Percentiles rank a stretch among this genome's conserved stretches.
phyloP scores from a whole-genome alignment of 2,329 filamentous ascomycete genomes.

The Venturia asperata region DNA sequence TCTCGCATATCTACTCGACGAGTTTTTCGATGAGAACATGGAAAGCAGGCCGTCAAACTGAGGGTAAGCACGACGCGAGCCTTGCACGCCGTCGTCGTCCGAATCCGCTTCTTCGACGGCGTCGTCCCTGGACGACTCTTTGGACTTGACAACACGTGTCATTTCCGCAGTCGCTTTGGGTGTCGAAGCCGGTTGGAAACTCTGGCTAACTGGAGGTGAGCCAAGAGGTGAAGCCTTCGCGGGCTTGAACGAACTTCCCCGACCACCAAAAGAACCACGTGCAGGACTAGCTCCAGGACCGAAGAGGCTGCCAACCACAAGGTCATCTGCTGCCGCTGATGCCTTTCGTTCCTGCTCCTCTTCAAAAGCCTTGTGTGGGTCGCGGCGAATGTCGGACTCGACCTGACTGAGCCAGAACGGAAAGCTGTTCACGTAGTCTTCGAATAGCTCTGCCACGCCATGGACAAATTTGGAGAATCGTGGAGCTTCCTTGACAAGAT shows the following conservation, averaged over 20 bases:
- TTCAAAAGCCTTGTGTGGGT: constrained; percentile 83
- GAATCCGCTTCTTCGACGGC: constrained; percentile 40
- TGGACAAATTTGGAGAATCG: constrained; percentile 97
- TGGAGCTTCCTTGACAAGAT: constrained; percentile 82
- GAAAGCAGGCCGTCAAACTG: constrained; percentile 56
- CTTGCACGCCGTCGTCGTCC: constrained; percentile 41
- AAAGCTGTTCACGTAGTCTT: constrained; percentile 88
- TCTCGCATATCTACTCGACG: constrained; percentile 66
- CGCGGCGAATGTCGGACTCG: constrained; percentile 87
- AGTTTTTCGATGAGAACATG: constrained; percentile 69
- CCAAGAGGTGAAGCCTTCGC: constrained; percentile 59
- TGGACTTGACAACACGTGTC: constrained; percentile 21
- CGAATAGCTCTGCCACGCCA: constrained; percentile 83
- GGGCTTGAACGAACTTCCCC: constrained; percentile 43
- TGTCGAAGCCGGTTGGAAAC: constrained; percentile 20
- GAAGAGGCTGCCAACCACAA: constrained; percentile 82
- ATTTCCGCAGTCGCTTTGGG: constrained; percentile 23
- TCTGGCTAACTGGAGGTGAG: constrained; percentile 25
- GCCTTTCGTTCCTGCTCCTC: constrained; percentile 81
- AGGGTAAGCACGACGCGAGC: constrained; percentile 31
- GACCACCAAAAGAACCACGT: constrained; percentile 1
- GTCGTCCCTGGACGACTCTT: constrained; percentile 25
- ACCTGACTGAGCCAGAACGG: constrained; percentile 94
- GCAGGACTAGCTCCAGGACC: constrained; percentile 29
- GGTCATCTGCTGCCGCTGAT: constrained; percentile 75